phyloP scores from a whole-genome alignment of 75 land plant species.

The Isoetes taiwanensis region DNA sequence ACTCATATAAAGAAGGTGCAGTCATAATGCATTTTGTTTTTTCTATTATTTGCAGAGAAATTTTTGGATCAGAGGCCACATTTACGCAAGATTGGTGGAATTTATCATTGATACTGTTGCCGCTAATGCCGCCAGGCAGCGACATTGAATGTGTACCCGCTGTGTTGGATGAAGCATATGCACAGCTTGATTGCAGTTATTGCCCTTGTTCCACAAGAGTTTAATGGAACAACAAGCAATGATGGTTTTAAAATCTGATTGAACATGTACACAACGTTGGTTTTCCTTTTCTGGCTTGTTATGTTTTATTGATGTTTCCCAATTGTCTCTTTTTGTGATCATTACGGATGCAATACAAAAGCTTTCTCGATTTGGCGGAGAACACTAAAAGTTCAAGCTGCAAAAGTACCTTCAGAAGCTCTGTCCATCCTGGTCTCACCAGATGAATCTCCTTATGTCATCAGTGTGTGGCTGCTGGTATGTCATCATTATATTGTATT shows the following conservation, averaged over 20 bases:
- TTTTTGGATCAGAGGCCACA: constrained; percentile 23
- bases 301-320: neutral
- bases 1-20: too few species aligned
- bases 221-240: neutral
- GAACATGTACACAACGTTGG: constrained; percentile 27
- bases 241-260: constrained; percentile 1
- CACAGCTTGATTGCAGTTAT: too few species aligned
- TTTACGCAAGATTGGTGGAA: constrained; percentile 22
- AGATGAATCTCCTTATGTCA: constrained; percentile 21
- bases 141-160: constrained; percentile 16
- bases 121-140: constrained; percentile 32
- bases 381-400: constrained; percentile 21
- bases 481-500: neutral
- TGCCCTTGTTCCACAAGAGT: too few species aligned
- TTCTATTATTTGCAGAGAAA: constrained; percentile 17
- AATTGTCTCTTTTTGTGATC: constrained; percentile 8
- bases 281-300: neutral
- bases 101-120: constrained; percentile 29
- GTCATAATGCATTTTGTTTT: too few species aligned
- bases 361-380: constrained; percentile 13
- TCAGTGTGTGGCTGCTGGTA: constrained; percentile 30
- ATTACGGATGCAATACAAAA: constrained; percentile 21
- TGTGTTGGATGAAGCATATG: constrained; percentile 8
- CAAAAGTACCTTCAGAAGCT: constrained; percentile 24
- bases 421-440: constrained; percentile 19